phyloP scores from a whole-genome alignment of 208 protist species.

The Borovskyia barvae region DNA sequence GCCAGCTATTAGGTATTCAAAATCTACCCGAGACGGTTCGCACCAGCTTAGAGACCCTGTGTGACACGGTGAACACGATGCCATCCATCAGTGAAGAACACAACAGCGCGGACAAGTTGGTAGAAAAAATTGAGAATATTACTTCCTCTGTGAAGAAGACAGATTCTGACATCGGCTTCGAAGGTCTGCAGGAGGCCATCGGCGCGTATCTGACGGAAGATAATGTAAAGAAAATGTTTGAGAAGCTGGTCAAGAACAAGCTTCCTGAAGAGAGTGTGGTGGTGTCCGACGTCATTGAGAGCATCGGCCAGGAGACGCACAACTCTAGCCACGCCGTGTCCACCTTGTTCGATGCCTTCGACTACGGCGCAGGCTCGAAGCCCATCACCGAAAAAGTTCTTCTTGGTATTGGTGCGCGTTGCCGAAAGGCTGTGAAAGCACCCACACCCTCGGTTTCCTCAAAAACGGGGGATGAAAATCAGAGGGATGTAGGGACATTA shows the following conservation, averaged over 20 bases:
- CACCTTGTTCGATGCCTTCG: conserved; percentile 87
- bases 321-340: conserved; percentile 88
- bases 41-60: conserved; percentile 80
- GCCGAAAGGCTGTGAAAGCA: conserved; percentile 46
- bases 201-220: conserved; percentile 78
- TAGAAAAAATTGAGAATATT: conserved; percentile 77
- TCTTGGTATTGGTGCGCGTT: conserved; percentile 80
- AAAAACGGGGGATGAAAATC: conserved; percentile 22
- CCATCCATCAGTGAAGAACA: conserved; percentile 50
- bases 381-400: conserved; percentile 77
- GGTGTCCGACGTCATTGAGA: conserved; percentile 83
- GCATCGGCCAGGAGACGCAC: conserved; percentile 79
- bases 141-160: conserved; percentile 75
- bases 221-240: conserved; percentile 80
- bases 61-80: conserved; percentile 74
- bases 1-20: conserved; percentile 86
- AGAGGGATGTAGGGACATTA: not conserved
- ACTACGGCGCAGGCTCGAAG: conserved; percentile 81
- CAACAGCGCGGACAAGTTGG: conserved; percentile 67
- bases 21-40: conserved; percentile 80
- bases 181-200: conserved; percentile 61
- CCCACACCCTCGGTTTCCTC: conserved; percentile 6
- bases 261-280: conserved; percentile 71
- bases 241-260: conserved; percentile 74
- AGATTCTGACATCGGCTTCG: conserved; percentile 69